Evolutionary conservation across 371 early-diverging fungal species (phyloP), one percentile per base, ranked within the genome.

Genomic region (Mucor velutinosus): DNA sequence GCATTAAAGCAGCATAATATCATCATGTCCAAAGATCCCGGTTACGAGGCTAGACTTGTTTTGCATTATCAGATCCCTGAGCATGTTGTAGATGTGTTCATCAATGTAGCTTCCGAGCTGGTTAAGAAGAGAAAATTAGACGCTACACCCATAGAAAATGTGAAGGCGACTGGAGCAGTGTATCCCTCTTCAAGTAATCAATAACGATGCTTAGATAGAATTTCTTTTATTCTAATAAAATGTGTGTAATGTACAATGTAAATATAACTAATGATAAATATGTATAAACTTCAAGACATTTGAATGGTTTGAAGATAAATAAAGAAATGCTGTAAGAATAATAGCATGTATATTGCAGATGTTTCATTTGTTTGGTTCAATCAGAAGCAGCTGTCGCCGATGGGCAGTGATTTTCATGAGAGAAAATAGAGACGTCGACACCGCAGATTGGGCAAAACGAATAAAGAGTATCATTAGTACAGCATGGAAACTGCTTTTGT

Each of bases 61-160:
- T 59, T 92, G 27, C 95, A 95, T 70, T 88, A 92, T 63, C 92
- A 93, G 65, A 84, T 91, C 14, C 60, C 78, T 0, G 67, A 80
- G 29, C 80, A 85, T 23, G 88, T 81, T 0, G 78, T 90, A 0
- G 87, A 88, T 12, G 65, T 66, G 14, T 69, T 89, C 51, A 67
- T 86, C 14, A 19, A 47, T 19, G 66, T 69, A 3, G 56, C 72
- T 10, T 56, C 59, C 7, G 61, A 71, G 29, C 32, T 78, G 33
- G 65, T 76, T 12, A 62, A 53, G 19, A 27, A 61, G 25, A 53
- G 57, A 29, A 56, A 43, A n/a, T 33, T 30, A 29, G 66, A 51
- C 29, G 21, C 66, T 41, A 60, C 35, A 10, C 53, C 66, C 29
- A 55, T 56, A 17, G 30, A 30, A 56, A 4, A 30, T 30, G 32